These are phyloP conservation scores for Phytophthora pinifolia DNA, from an alignment of 352 stramenopile species.

Conservation along the genomic window DNA sequence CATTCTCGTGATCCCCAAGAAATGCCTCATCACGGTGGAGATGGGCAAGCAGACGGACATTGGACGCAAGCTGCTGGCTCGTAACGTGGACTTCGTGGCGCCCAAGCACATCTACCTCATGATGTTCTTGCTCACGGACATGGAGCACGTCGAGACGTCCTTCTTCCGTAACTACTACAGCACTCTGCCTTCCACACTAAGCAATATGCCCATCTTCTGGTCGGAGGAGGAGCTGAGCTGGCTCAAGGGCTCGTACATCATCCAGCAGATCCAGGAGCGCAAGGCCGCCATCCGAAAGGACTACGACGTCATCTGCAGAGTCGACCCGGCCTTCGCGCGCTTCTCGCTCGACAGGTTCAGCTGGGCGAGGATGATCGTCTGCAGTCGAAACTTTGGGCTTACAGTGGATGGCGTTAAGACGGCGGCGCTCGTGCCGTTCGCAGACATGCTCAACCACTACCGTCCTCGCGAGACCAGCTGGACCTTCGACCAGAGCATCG, in stretches of 20 bases:
- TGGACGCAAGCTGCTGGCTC: slow-evolving; percentile 91
- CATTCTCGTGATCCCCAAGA: slow-evolving; percentile 92
- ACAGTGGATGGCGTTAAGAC: slow-evolving; percentile 97
- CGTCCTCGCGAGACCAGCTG: slow-evolving; percentile 97
- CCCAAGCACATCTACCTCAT: slow-evolving; percentile 99
- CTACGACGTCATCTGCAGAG: slow-evolving; percentile 95
- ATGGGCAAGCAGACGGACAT: slow-evolving; percentile 98
- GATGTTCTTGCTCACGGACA: slow-evolving; percentile 98
- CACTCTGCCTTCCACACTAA: slow-evolving; percentile 93
- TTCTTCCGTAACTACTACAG: slow-evolving; percentile 97
- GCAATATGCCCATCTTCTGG: slow-evolving; percentile 99
- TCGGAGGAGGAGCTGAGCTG: slow-evolving; percentile 91
- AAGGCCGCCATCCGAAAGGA: slow-evolving; percentile 96
- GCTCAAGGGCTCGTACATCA: slow-evolving; percentile 92
- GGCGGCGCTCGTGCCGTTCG: slow-evolving; percentile 97
- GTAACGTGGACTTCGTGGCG: slow-evolving; percentile 96
- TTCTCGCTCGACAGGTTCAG: slow-evolving; percentile 97
- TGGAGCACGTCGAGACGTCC: slow-evolving; percentile 86
- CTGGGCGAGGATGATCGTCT: slow-evolving; percentile 99
- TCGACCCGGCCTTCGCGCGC: slow-evolving; percentile 91
- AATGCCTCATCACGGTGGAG: slow-evolving; percentile 99
- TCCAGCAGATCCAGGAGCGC: slow-evolving; percentile 95
- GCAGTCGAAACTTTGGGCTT: slow-evolving; percentile 98
- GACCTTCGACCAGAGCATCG: slow-evolving; percentile 86
- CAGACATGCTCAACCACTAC: slow-evolving; percentile 99